Evolutionary conservation across 2,329 filamentous ascomycete genomes (phyloP).

Genomic region (Microsporum canis): DNA sequence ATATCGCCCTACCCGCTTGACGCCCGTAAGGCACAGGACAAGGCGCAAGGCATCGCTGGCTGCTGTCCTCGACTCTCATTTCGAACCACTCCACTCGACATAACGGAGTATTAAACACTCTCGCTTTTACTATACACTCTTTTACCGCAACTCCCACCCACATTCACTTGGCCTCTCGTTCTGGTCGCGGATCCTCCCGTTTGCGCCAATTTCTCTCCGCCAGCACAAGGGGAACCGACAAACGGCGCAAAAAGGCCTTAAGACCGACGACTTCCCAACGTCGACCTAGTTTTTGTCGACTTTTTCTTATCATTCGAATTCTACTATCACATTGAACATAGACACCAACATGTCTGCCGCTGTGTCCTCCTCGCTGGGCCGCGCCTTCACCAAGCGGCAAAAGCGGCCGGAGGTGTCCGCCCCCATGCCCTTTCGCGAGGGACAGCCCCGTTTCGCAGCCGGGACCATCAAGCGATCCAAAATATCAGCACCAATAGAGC

Average conservation of each 20-base stretch:
- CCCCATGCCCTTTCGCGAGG: slow-evolving; percentile 35
- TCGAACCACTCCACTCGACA: not conserved
- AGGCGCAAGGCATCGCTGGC: slow-evolving; percentile 1
- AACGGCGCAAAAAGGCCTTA: not conserved
- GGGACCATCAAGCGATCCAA: slow-evolving; percentile 37
- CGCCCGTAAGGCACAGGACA: slow-evolving; percentile 1
- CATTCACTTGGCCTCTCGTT: not conserved
- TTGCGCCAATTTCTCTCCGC: slow-evolving; percentile 5
- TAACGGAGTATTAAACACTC: not conserved
- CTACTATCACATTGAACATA: not conserved
- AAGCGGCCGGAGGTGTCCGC: slow-evolving; percentile 37
- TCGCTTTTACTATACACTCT: not conserved
- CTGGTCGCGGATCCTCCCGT: not conserved
- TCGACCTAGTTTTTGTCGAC: not conserved
- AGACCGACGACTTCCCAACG: not conserved
- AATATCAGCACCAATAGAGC: slow-evolving; percentile 76
- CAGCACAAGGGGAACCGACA: not conserved
- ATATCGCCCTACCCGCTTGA: not conserved
- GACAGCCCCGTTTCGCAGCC: slow-evolving; percentile 34
- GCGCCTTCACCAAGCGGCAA: slow-evolving; percentile 40
- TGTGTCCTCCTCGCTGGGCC: slow-evolving; percentile 24
- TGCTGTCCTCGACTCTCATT: not conserved
- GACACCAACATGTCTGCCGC: slow-evolving; percentile 24
- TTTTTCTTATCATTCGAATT: not conserved
- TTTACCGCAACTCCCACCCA: not conserved